Percentiles rank a stretch among this genome's conserved stretches.
Evolutionary conservation across 108 stramenopile species (phyloP).

Genomic region (Pseudonitzschia delicatissima): DNA sequence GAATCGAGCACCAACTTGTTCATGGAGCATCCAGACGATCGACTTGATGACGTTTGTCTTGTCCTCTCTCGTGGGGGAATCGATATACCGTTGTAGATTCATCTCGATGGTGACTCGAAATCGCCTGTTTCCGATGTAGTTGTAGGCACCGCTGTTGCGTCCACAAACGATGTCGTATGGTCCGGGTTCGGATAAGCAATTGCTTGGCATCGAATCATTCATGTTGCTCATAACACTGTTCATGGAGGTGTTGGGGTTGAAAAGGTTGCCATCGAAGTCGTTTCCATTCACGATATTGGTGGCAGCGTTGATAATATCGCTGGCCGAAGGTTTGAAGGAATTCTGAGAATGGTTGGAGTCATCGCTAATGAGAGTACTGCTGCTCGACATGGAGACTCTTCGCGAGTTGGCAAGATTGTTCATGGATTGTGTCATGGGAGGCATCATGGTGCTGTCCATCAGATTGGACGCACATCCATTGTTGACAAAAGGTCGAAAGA

Average conservation of each 20-base stretch:
- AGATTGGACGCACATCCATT: neutral
- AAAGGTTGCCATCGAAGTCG: neutral
- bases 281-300: neutral
- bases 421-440: neutral
- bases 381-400: too few relatives aligned
- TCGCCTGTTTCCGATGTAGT: slow-evolving; percentile 29
- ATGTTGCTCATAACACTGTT: neutral
- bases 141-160: slow-evolving; percentile 21
- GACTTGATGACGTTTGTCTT: slow-evolving; percentile 22
- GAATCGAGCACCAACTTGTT: slow-evolving; percentile 27
- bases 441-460: neutral
- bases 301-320: neutral
- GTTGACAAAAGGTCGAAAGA: neutral
- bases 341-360: neutral
- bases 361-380: neutral
- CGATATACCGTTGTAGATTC: slow-evolving; percentile 21
- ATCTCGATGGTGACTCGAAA: slow-evolving; percentile 25
- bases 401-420: neutral
- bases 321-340: neutral
- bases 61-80: slow-evolving; percentile 14
- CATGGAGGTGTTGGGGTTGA: neutral
- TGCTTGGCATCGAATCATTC: neutral
- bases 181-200: neutral
- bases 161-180: slow-evolving; percentile 38
- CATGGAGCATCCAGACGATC: slow-evolving; percentile 22